Conservation (phyloP, 176 grass and related monocot species). For the Triticum turgidum region DNA sequence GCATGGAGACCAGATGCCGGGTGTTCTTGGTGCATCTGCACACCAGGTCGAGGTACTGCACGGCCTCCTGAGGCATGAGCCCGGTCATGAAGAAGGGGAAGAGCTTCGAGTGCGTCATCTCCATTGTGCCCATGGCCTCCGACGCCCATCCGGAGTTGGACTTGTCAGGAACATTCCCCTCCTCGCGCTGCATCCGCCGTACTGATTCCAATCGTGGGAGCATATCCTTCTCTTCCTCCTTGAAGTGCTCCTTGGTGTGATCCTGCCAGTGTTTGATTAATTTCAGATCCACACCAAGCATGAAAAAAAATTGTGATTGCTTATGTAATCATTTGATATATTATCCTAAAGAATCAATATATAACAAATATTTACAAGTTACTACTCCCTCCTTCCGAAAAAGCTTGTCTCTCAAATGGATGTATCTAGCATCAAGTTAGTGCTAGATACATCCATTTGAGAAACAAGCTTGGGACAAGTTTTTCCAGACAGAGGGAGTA, state of each 20-base stretch:
- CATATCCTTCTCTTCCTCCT: conserved; percentile 82
- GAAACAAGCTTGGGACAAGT: no score
- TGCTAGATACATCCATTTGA: no score
- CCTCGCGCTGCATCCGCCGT: conserved; percentile 58
- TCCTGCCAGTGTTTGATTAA: conserved; percentile 47
- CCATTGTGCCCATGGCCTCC: conserved; percentile 51
- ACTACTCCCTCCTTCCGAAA: not conserved
- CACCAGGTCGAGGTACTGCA: conserved; percentile 77
- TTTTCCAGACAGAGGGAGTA: no score
- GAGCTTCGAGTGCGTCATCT: conserved; percentile 80
- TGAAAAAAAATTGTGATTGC: not conserved
- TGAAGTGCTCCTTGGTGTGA: conserved; percentile 83
- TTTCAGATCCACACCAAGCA: conserved; percentile 7
- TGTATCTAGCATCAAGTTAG: no score
- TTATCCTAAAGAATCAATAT: not conserved
- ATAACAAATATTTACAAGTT: not conserved
- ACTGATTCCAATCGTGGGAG: conserved; percentile 67
- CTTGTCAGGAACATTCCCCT: conserved; percentile 50
- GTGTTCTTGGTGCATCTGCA: conserved; percentile 59
- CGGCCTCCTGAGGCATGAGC: conserved; percentile 79
- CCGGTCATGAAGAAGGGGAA: conserved; percentile 96
- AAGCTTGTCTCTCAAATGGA: no score
- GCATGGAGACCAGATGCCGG: conserved; percentile 57
- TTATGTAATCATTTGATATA: not conserved
- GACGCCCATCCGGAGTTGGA: conserved; percentile 62